phyloP scores from a whole-genome alignment of 1,284 basidiomycete species.

The Violaceomyces palustris region DNA sequence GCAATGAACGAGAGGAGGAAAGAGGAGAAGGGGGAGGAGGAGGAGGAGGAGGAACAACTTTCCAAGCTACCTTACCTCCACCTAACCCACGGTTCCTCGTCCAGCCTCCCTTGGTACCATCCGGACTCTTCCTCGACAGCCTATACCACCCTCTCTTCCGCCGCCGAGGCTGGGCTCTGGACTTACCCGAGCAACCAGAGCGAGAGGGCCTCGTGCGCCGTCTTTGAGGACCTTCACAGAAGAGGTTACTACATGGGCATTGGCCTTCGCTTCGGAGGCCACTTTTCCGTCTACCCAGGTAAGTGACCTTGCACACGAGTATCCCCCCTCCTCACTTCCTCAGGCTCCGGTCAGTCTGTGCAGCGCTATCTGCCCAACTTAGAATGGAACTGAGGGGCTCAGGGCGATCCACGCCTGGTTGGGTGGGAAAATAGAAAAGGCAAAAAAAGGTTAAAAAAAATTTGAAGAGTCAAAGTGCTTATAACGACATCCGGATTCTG shows the following conservation, averaged over 20 bases:
- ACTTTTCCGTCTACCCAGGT: constrained; percentile 95
- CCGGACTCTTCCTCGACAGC: constrained; percentile 7
- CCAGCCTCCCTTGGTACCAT: constrained; percentile 19
- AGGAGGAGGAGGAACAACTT: constrained; percentile 61
- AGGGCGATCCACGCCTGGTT: too few relatives aligned
- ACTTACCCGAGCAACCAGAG: constrained; percentile 64
- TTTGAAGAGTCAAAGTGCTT: too few relatives aligned
- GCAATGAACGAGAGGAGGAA: too few relatives aligned
- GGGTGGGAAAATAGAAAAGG: too few relatives aligned
- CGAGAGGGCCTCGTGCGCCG: constrained; percentile 69
- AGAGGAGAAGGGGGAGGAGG: constrained; percentile 38
- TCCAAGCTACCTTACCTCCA: constrained; percentile 52
- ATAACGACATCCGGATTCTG: too few relatives aligned
- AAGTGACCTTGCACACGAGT: too few relatives aligned
- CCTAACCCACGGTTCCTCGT: constrained; percentile 8
- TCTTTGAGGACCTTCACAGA: constrained; percentile 74
- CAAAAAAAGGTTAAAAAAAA: too few relatives aligned
- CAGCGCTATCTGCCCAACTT: too few relatives aligned
- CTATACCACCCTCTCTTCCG: constrained; percentile 61
- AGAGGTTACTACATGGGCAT: constrained; percentile 78
- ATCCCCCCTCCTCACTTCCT: too few relatives aligned
- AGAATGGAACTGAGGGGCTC: too few relatives aligned
- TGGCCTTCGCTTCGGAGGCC: constrained; percentile 88
- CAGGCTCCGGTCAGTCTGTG: too few relatives aligned
- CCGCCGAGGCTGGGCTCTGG: constrained; percentile 69